Evolutionary conservation across 768 basidiomycete species (phyloP), one percentile per base, ranked within the genome.

Genomic region (Tulasnella sp.): DNA sequence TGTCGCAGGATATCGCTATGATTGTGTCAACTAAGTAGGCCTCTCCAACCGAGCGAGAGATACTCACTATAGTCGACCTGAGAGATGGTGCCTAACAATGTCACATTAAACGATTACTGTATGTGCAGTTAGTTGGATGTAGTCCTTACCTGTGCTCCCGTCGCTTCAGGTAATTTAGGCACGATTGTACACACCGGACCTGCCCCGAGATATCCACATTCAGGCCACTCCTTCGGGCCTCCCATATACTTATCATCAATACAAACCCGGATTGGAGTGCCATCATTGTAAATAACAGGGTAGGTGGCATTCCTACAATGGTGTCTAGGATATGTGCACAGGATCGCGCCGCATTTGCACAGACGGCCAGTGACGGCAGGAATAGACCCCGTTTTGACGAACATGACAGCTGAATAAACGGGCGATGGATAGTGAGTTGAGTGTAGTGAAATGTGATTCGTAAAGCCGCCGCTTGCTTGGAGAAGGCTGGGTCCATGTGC

Each of bases 321-420:
- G 80, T 72, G 64, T 89, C 86, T n/a, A 86, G 69, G 27, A 92
- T 77, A 67, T 84, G 86, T 41, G 79, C 80, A 61, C 80, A 83
- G 1, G 85, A 87, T 7, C 87, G 75, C 1, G 90, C 86, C 0
- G 90, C 78, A 63, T 90, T 91, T 15, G 84, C 81, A 68, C 84
- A 88, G 56, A 86, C 87, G 0, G 85, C 82, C 21, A 86, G 74
- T 0, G 83, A 86, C 7, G 84, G 84, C 66, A 82, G 81, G 2
- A 77, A 73, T 3, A 79, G 62, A 1, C 70, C 68, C 0, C 75
- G 80, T 47, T 76, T 71, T 3, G 81, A 78, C 0, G 78, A 79
- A 0, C 83, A 19, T 5, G 26, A 27, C 10, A 19, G 26, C 10
- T 19, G 84, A 58, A 91, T 82, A 71, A 88, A 89, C 0, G 86